Base-by-base conservation (phyloP, 345 rosid species). In the Eucalyptus cladocalyx region DNA sequence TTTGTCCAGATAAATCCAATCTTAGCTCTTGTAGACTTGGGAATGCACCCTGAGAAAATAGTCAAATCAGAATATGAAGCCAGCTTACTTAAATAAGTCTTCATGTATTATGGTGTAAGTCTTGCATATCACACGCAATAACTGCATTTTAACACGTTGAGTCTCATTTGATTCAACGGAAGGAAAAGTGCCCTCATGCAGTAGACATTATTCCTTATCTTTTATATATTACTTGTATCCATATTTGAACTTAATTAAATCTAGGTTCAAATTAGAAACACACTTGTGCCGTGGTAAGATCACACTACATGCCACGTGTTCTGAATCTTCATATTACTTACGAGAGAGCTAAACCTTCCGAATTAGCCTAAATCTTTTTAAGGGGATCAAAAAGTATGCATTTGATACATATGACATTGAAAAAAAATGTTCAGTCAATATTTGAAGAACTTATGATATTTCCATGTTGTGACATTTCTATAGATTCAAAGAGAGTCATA, bases 51-150 rank as follows among this genome's bases (percentile, higher is more conserved):
- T 30, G 34, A 62, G 18, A 62, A 13, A 30, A 13, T 13, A 62
- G n/a, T 62, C 69, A 62, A 15, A 62, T 62, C 18, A 18, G 3
- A 47, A 2, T 47, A 3, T 12, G 1, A 62, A 62, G 34, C 3
- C 34, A 62, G 1, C 4, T 13, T 62, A 6, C 34, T 30, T 62
- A 4, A 65, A n/a, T 4, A 11, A n/a, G 37, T 65, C n/a, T 4
- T 65, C 19, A 65, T 4, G 48, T 47, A 0, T 18, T 30, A 15
- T 65, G 34, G 10, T 65, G 7, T 62, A 65, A 7, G 37, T n/a
- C 37, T 0, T n/a, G 3, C 37, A 65, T 32, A 65, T 15, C 6
- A 0, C 1, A 0, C 3, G 8, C 4, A n/a, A n/a, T 65, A n/a
- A 4, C 2, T 7, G 3, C 37, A 65, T 16, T 65, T 7, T 65